Base-by-base conservation (phyloP, 306 rosid genomes). In the Trifolium dubium region DNA sequence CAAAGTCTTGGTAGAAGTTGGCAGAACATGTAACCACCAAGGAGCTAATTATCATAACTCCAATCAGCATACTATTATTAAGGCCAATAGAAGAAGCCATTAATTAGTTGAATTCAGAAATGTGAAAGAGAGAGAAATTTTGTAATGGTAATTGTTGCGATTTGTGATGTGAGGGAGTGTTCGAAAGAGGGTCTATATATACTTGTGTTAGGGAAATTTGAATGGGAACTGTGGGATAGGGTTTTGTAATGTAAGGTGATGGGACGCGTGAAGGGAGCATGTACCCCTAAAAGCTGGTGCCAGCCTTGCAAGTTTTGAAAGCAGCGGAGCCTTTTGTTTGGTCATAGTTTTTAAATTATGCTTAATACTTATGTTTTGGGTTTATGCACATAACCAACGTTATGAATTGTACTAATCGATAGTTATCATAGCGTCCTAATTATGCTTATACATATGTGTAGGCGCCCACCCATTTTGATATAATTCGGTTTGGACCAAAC, bases 1-100 rank as follows among this genome's bases (percentile, higher is more conserved):
- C 91, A 67, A 90, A 92, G 47, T 90, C 90, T 53, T 87, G 85
- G 73, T 76, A 50, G 71, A 92, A 90, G 82, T 73, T 88, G 13
- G 85, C 96, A 44, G 55, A 82, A 71, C 65, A 64, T 3, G 77
- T 0, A 40, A 75, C 83, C 9, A 81, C 23, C 55, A 89, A 70
- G 63, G 86, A 66, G 78, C 86, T 74, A 62, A 85, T 71, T 31
- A 78, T 44, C 17, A 69, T 82, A 15, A 80, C 14, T n/a, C 76
- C 78, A 15, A 74, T 35, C 37, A 85, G 60, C 50, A 83, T 32
- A 13, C 32, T 54, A 69, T 75, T 28, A 5, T 75, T 28, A 5
- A 29, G 76, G 6, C 43, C 1, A 40, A 56, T 31, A 72, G 81
- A 56, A 46, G 81, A 56, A 35, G 81, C 90, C 94, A 90, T 82